A percentile compares a stretch with the other conserved stretches of the same genome.
These are phyloP conservation scores for Penicillium thymicola DNA, from an alignment of 2,329 filamentous ascomycete species.

Conservation along the genomic window DNA sequence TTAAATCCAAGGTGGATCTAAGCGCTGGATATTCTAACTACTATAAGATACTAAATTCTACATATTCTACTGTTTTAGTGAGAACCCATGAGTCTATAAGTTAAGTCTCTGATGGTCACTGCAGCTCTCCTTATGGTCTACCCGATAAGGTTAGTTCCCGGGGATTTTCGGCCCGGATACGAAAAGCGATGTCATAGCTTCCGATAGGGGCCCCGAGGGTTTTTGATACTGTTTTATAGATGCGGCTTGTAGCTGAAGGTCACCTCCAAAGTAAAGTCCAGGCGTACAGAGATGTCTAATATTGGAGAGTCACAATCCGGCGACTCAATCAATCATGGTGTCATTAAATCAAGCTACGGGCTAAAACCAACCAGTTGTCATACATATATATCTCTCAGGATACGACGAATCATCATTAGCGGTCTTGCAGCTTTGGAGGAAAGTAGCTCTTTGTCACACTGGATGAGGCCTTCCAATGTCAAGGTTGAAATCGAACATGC, in stretches of 20 bases:
- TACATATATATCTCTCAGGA: not conserved
- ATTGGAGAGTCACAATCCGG: not conserved
- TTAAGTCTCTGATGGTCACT: not conserved
- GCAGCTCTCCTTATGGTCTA: not conserved
- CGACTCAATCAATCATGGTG: not conserved
- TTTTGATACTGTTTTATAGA: not conserved
- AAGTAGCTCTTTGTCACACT: not conserved
- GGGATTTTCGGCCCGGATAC: conserved; percentile 26
- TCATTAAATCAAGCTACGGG: not conserved
- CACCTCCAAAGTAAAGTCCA: not conserved
- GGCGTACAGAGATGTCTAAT: no score
- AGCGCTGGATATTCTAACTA: rapidly evolving
- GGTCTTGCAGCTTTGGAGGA: not conserved
- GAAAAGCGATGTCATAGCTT: conserved; percentile 3
- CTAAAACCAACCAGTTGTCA: not conserved
- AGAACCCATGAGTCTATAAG: not conserved
- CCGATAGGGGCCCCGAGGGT: not conserved
- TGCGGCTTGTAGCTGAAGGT: not conserved
- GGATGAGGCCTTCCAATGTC: no score
- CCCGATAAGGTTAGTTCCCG: conserved; percentile 24
- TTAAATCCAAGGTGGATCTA: rapidly evolving
- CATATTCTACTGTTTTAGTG: not conserved
- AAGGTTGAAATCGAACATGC: not conserved
- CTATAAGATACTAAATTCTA: not conserved
- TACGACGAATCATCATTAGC: no score